A percentile compares a stretch with the other conserved stretches of the same genome.
These are phyloP conservation scores for Podospora sp. DNA, from an alignment of 495 filamentous ascomycete species.

Conservation along the genomic window DNA sequence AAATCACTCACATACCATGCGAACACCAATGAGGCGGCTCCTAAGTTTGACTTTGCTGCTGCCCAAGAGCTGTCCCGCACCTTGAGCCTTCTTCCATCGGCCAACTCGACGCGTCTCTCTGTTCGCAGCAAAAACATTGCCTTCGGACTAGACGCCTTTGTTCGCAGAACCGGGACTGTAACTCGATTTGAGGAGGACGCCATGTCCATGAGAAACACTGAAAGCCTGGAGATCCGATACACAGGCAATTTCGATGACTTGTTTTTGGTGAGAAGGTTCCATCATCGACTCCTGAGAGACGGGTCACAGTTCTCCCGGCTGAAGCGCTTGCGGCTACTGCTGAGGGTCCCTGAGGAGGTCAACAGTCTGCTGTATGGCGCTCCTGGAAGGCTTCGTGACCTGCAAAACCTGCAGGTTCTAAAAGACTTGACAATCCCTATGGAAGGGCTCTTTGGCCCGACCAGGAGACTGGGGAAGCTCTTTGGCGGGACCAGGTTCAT, in stretches of 20 bases:
- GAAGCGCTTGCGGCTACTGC: not conserved
- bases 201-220: not conserved
- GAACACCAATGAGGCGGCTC: not conserved
- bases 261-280: not conserved
- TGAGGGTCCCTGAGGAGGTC: not conserved
- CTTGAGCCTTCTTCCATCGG: not conserved
- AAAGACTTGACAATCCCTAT: not conserved
- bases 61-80: not conserved
- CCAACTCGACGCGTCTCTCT: not conserved
- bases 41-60: not conserved
- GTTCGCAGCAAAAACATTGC: not conserved
- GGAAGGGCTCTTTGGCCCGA: not conserved
- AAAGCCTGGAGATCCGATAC: not conserved
- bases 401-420: not conserved
- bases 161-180: not conserved
- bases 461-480: not conserved
- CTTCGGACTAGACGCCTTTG: not conserved
- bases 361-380: not conserved
- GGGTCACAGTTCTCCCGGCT: not conserved
- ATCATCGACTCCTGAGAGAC: not conserved
- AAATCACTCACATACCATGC: not conserved
- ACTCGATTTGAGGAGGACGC: not conserved
- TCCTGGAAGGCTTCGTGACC: not conserved
- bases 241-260: not conserved
- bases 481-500: not conserved